Base-by-base conservation (phyloP, 2,329 filamentous ascomycete species). In the Diplocarpon rosae region DNA sequence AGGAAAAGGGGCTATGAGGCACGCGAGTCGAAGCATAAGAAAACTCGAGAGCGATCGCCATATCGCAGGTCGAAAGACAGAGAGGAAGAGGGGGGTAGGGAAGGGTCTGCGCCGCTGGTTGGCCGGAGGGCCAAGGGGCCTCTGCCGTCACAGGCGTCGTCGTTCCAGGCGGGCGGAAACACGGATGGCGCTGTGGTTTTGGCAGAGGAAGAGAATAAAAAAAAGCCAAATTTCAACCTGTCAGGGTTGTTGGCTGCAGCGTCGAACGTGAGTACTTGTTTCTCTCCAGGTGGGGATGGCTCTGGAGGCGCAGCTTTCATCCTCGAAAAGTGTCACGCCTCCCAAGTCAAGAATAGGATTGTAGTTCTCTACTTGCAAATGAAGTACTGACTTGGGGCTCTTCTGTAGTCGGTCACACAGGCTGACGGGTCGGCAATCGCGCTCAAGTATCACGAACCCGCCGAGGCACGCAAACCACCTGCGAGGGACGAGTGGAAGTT, bases 381-480 rank as follows among this genome's bases (percentile, higher is more conserved):
- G 20, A 24, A 24, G 7, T 24, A 24, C 20, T 24, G 20, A 24
- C 20, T 24, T 24, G 3, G 20, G 7, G 20, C 20, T 24, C 20
- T 24, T 7, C 20, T n/a, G n/a, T n/a, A 24, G 20, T 70, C 76
- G 1, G 65, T 80, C 14, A 78, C 78, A 7, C 79, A 93, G 51
- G 76, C 76, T 20, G 78, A 79, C 57, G 86, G 85, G 46, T 83
- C 80, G 3, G 74, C 75, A 16, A 80, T 95, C 43, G 78, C 86
- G 2, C 75, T 98, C 37, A 96, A 96, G 69, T 98, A 98, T 64
- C 85, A 95, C 66, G 92, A 98, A 65, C 92, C 92, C 1, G 69
- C 86, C 10, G 92, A 98, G 68, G 86, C 90, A 39, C 83, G 92
- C 47, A 95, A 95, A 56, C 86, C 92, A 0, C 73, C 89, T 0